Evolutionary conservation across 2,329 filamentous ascomycete species (phyloP).

Genomic region (Fusarium illudens): DNA sequence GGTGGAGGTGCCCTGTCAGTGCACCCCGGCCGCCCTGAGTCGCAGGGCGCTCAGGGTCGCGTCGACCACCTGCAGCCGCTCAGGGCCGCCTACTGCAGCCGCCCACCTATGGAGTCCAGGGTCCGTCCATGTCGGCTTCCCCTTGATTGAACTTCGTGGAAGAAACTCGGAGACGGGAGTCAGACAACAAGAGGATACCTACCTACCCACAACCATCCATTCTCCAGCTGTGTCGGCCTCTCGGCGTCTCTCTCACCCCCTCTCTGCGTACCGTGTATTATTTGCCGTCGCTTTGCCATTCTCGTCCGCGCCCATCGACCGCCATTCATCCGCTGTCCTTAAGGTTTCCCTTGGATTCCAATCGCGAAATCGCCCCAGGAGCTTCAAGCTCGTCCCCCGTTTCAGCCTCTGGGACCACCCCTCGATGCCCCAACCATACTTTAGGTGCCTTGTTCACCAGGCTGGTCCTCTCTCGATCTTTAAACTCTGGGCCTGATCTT

Average conservation of each 20-base stretch:
- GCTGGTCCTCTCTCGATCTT: slow-evolving; percentile 16
- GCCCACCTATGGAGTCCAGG: slow-evolving; percentile 15
- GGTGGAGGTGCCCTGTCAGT: slow-evolving; percentile 17
- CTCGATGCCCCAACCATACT: slow-evolving; percentile 32
- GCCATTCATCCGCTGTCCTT: slow-evolving; percentile 12
- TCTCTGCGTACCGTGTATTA: slow-evolving; percentile 13
- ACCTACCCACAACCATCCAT: slow-evolving; percentile 33
- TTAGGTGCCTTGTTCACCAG: slow-evolving; percentile 27
- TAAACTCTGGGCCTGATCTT: slow-evolving; percentile 9
- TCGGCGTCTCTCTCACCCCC: slow-evolving; percentile 23
- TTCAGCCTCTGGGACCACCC: slow-evolving; percentile 37
- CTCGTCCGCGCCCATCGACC: background rate
- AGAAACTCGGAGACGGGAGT: slow-evolving; percentile 19
- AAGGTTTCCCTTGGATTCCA: slow-evolving; percentile 35
- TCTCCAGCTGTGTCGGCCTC: slow-evolving; percentile 4
- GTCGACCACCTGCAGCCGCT: background rate
- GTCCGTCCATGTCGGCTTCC: slow-evolving; percentile 22
- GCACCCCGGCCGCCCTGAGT: slow-evolving; percentile 18
- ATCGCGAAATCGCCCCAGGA: slow-evolving; percentile 24
- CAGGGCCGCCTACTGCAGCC: background rate
- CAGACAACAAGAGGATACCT: slow-evolving; percentile 26
- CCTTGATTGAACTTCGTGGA: slow-evolving; percentile 40
- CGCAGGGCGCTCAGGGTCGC: background rate
- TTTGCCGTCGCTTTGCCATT: slow-evolving; percentile 9
- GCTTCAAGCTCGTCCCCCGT: slow-evolving; percentile 21